Conservation (phyloP, 805 yeast species). For the Candida suzukii region DNA sequence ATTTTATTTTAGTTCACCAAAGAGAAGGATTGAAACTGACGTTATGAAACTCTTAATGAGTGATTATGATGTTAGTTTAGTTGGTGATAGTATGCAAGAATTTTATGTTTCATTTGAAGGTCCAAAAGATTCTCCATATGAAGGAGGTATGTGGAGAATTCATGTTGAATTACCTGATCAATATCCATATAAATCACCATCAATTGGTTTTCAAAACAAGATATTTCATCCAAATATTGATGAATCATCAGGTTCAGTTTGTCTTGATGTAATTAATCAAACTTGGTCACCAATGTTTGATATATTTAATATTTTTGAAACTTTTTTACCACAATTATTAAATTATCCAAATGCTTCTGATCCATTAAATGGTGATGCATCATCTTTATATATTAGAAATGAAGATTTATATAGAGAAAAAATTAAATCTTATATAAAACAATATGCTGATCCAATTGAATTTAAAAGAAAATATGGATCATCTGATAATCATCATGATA, state of each 20-base stretch:
- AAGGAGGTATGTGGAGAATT: constrained; percentile 83
- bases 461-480: constrained; percentile 18
- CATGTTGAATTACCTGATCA: constrained; percentile 93
- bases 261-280: constrained; percentile 93
- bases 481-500: constrained; percentile 10
- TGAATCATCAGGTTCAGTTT: constrained; percentile 83
- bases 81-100: constrained; percentile 81
- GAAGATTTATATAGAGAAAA: constrained; percentile 57
- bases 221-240: constrained; percentile 96
- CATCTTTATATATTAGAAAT: constrained; percentile 67
- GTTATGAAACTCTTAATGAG: constrained; percentile 95
- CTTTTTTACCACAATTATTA: constrained; percentile 85
- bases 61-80: constrained; percentile 78
- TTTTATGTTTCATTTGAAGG: constrained; percentile 81
- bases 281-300: constrained; percentile 99
- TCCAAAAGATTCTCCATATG: constrained; percentile 82
- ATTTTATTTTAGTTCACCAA: constrained; percentile 43
- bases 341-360: constrained; percentile 93
- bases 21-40: constrained; percentile 84
- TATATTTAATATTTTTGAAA: constrained; percentile 81
- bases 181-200: constrained; percentile 93
- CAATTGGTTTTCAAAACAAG: constrained; percentile 86
- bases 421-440: constrained; percentile 66
- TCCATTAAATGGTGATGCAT: constrained; percentile 89
- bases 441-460: constrained; percentile 47